Conservation (phyloP, 106 monocot genomes). For the Apostasia shenzhenica region DNA sequence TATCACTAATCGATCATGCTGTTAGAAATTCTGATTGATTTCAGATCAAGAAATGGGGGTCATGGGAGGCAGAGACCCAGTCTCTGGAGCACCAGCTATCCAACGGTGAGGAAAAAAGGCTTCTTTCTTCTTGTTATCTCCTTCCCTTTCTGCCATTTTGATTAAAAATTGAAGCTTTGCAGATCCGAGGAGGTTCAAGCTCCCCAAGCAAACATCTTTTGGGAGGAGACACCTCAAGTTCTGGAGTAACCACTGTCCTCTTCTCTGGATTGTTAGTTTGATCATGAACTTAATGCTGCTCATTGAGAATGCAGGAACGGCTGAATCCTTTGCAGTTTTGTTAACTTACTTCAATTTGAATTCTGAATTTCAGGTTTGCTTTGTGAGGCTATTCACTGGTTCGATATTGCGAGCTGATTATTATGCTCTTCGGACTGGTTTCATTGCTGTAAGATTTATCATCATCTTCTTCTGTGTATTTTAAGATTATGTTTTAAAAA, state of each 20-base stretch:
- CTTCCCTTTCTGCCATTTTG: neutral
- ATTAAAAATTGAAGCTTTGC: neutral
- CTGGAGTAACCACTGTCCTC: conserved; percentile 23
- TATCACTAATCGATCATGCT: neutral
- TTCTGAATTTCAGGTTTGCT: conserved; percentile 23
- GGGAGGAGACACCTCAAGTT: conserved; percentile 35
- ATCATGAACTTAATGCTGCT: neutral
- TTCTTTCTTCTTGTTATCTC: neutral
- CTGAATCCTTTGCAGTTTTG: neutral
- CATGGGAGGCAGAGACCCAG: conserved; percentile 44
- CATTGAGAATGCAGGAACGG: neutral
- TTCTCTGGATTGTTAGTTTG: conserved; percentile 38
- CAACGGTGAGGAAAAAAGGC: conserved; percentile 17
- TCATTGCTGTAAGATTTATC: conserved; percentile 26
- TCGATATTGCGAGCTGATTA: conserved; percentile 46
- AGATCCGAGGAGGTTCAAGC: conserved; percentile 47
- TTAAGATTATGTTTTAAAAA: too few species aligned
- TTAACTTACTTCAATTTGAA: neutral
- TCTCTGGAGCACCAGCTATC: conserved; percentile 32
- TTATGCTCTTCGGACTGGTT: conserved; percentile 39
- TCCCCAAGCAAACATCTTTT: conserved; percentile 41
- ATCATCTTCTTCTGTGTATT: neutral
- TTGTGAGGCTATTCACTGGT: conserved; percentile 23
- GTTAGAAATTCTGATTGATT: neutral
- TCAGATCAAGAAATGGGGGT: conserved; percentile 43